These are phyloP conservation scores for Letharia lupina DNA, from an alignment of 495 filamentous ascomycete genomes.

Conservation along the genomic window DNA sequence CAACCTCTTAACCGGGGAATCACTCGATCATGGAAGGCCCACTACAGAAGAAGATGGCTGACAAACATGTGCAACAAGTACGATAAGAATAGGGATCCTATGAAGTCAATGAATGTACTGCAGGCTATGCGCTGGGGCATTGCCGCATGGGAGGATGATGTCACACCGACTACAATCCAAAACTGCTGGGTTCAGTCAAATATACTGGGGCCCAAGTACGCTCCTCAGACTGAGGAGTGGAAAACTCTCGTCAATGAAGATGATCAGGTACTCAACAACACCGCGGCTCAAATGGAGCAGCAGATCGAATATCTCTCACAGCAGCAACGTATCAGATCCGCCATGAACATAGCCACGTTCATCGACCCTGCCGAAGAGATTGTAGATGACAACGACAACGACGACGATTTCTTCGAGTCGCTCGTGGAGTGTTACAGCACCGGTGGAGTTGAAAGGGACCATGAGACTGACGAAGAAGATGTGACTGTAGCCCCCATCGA, in stretches of 20 bases:
- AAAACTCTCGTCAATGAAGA: not conserved
- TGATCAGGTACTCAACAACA: not conserved
- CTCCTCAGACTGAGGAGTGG: not conserved
- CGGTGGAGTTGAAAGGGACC: not conserved
- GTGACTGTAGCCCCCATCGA: not conserved
- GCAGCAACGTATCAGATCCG: not conserved
- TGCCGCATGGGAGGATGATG: not conserved
- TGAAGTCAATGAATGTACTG: not conserved
- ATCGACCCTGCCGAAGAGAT: not conserved
- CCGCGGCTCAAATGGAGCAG: not conserved
- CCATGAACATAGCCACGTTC: not conserved
- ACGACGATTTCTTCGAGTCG: not conserved
- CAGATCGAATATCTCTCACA: not conserved
- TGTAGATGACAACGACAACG: not conserved
- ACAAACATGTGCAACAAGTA: not conserved
- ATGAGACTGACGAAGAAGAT: slow-evolving; percentile 3
- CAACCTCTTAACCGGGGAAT: not conserved
- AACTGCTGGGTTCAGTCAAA: not conserved
- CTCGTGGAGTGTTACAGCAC: not conserved
- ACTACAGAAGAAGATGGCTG: not conserved
- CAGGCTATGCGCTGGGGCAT: not conserved
- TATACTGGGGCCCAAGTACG: not conserved
- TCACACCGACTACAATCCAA: not conserved
- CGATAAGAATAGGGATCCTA: not conserved
- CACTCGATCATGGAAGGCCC: not conserved